Conservation (phyloP, 495 filamentous ascomycete genomes). For the Pseudoneurospora amorphoporcata region DNA sequence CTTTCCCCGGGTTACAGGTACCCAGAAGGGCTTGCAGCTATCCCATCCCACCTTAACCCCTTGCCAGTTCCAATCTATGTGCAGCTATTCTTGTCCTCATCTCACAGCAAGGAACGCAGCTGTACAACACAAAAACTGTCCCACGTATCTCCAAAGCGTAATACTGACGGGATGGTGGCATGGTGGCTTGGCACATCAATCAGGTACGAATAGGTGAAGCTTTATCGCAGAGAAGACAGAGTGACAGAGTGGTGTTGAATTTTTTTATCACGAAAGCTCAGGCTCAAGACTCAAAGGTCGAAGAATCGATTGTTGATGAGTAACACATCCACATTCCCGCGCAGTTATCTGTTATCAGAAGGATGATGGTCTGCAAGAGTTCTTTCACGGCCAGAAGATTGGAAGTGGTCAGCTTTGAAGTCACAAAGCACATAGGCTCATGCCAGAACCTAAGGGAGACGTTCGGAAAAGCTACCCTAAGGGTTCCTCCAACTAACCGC, state of each 20-base stretch:
- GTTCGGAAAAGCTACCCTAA: not conserved
- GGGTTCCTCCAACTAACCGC: not conserved
- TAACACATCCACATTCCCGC: not conserved
- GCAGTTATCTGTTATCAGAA: not conserved
- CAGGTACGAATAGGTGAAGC: not conserved
- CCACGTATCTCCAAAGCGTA: too few species aligned
- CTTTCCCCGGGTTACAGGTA: not conserved
- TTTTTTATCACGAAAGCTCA: not conserved
- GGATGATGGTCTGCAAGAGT: not conserved
- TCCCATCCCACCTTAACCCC: not conserved
- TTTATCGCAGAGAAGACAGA: not conserved
- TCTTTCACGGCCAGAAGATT: not conserved
- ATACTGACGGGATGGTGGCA: not conserved
- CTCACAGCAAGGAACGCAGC: not conserved
- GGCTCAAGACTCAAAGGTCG: too few species aligned
- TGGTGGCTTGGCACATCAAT: not conserved
- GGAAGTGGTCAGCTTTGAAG: too few species aligned
- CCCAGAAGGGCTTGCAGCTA: too few species aligned
- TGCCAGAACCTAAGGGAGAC: not conserved
- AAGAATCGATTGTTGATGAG: not conserved
- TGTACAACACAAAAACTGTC: too few species aligned
- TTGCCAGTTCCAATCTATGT: not conserved
- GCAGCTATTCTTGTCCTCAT: constrained; percentile 6
- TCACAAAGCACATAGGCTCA: not conserved
- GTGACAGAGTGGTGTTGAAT: not conserved